Conservation (phyloP, 345 rosid species). For the Murraya koenigii region DNA sequence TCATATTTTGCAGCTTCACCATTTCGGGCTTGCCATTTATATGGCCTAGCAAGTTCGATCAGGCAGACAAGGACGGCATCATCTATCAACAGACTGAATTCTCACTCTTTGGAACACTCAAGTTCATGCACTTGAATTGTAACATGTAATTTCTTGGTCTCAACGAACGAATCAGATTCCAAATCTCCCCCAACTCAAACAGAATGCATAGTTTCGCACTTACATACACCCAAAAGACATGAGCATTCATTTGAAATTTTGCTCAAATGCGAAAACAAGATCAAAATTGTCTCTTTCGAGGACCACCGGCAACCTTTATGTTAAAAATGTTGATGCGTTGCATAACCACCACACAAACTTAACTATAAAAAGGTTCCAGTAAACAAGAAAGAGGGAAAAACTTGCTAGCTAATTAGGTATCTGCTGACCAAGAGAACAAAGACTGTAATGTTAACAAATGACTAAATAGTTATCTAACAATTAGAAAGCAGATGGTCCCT, state of each 20-base stretch:
- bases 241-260: neutral
- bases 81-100: neutral
- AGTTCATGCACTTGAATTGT: neutral
- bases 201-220: neutral
- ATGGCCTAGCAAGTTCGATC: neutral
- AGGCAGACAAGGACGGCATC: neutral
- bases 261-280: neutral
- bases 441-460: neutral
- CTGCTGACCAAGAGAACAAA: neutral
- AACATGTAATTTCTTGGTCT: neutral
- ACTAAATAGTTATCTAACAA: neutral
- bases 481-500: constrained; percentile 6
- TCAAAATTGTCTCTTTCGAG: neutral
- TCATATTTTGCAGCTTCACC: neutral
- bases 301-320: neutral
- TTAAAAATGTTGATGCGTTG: neutral
- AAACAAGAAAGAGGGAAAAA: neutral
- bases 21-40: neutral
- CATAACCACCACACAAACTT: neutral
- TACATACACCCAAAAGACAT: neutral
- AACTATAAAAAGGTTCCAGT: neutral
- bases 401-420: neutral
- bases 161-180: neutral
- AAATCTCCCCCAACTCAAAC: neutral
- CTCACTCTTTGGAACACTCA: neutral